These are phyloP conservation scores for Colletotrichum higginsianum DNA, from an alignment of 2,329 filamentous ascomycete species.

Conservation along the genomic window DNA sequence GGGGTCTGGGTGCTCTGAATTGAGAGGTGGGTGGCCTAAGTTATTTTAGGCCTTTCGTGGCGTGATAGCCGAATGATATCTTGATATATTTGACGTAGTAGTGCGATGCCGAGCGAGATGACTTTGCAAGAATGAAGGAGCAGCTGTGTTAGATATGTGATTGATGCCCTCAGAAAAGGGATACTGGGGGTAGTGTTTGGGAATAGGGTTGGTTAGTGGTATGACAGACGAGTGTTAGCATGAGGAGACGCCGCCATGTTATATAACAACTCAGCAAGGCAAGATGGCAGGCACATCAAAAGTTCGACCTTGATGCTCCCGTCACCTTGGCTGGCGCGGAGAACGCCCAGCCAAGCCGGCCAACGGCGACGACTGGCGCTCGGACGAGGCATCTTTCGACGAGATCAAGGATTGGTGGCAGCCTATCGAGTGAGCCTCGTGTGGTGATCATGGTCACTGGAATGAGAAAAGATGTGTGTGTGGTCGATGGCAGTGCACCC, in stretches of 20 bases:
- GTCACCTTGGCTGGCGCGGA: background rate
- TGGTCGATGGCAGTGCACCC: background rate
- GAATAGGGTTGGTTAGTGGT: background rate
- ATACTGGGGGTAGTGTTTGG: background rate
- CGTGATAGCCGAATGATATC: background rate
- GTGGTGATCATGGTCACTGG: background rate
- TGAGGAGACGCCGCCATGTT: background rate
- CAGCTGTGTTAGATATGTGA: background rate
- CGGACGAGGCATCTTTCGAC: background rate
- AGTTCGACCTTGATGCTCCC: background rate
- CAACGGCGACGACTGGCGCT: background rate
- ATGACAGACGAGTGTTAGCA: background rate
- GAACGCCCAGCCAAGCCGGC: background rate
- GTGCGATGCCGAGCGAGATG: background rate
- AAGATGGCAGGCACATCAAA: background rate
- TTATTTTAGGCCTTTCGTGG: background rate
- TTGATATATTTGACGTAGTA: background rate
- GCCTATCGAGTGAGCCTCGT: conserved; percentile 6
- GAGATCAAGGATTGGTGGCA: background rate
- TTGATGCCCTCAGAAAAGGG: background rate
- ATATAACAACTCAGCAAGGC: background rate
- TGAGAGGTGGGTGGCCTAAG: no score
- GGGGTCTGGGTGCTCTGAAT: background rate
- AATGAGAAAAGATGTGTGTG: background rate
- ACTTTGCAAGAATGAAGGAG: background rate